phyloP scores from a whole-genome alignment of 768 basidiomycete genomes.

The Suillus subluteus region DNA sequence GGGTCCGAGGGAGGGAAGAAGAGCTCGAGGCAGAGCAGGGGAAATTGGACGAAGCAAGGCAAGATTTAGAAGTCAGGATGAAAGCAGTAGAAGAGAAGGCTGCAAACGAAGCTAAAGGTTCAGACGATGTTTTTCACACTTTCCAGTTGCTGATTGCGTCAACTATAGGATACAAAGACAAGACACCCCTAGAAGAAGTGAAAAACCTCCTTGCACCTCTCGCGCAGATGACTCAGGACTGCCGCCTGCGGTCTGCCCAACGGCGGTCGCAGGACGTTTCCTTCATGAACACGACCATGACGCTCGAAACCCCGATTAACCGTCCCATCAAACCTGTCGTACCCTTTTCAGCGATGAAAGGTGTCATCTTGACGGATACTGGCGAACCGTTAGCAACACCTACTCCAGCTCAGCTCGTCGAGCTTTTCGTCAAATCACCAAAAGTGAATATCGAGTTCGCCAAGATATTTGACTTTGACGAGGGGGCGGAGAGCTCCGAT shows the following conservation, averaged over 20 bases:
- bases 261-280: slow-evolving; percentile 21
- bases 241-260: slow-evolving; percentile 26
- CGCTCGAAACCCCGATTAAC: slow-evolving; percentile 58
- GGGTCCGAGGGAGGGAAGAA: slow-evolving; percentile 53
- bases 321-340: slow-evolving; percentile 34
- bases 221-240: slow-evolving; percentile 39
- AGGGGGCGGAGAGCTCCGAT: slow-evolving; percentile 35
- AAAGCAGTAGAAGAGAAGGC: slow-evolving; percentile 44
- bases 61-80: slow-evolving; percentile 55
- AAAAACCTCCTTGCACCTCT: slow-evolving; percentile 67
- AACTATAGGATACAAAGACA: slow-evolving; percentile 48
- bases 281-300: slow-evolving; percentile 17
- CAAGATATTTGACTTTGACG: slow-evolving; percentile 73
- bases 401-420: slow-evolving; percentile 63
- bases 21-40: slow-evolving; percentile 57
- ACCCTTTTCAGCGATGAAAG: slow-evolving; percentile 65
- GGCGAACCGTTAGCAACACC: slow-evolving; percentile 78
- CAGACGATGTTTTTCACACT: not conserved
- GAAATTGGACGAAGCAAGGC: slow-evolving; percentile 47
- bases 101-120: slow-evolving; percentile 20
- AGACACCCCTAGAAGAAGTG: slow-evolving; percentile 74
- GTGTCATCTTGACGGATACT: slow-evolving; percentile 79
- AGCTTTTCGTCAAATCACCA: slow-evolving; percentile 70
- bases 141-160: not conserved
- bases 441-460: slow-evolving; percentile 75